Conservation (phyloP, 2,329 filamentous ascomycete genomes). For the Colletotrichum coccodes region DNA sequence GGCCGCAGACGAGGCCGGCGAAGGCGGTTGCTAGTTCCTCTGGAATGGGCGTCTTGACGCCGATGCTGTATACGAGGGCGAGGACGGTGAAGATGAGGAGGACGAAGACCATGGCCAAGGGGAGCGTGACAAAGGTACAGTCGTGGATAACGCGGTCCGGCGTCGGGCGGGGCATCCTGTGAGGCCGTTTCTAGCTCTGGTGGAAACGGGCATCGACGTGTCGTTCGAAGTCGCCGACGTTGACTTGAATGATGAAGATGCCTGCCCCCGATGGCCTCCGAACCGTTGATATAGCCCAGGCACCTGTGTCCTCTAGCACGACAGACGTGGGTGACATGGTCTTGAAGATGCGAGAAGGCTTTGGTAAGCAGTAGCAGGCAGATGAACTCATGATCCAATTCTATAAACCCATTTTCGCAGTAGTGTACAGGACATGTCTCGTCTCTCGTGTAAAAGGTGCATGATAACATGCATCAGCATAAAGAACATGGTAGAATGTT, state of each 20-base stretch:
- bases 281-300: background rate
- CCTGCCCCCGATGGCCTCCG: background rate
- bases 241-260: background rate
- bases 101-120: conserved; percentile 8
- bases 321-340: too few relatives aligned
- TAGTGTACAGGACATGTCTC: conserved; percentile 22
- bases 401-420: background rate
- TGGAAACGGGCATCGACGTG: too few relatives aligned
- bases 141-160: conserved; percentile 20
- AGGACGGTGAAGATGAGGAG: conserved; percentile 21
- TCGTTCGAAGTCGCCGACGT: background rate
- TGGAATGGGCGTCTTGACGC: conserved; percentile 14
- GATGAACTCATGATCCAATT: conserved; percentile 3
- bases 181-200: background rate
- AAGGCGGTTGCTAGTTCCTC: background rate
- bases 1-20: background rate
- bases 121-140: conserved; percentile 15
- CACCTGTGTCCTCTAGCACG: background rate
- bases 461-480: background rate
- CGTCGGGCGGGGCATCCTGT: background rate
- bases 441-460: conserved; percentile 1
- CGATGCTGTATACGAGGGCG: conserved; percentile 23
- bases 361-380: background rate
- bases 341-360: background rate
- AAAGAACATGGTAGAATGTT: background rate